A percentile compares a stretch with the other conserved stretches of the same genome.
Conservation (phyloP, 805 yeast genomes). For the Hagleromyces aurorensis region DNA sequence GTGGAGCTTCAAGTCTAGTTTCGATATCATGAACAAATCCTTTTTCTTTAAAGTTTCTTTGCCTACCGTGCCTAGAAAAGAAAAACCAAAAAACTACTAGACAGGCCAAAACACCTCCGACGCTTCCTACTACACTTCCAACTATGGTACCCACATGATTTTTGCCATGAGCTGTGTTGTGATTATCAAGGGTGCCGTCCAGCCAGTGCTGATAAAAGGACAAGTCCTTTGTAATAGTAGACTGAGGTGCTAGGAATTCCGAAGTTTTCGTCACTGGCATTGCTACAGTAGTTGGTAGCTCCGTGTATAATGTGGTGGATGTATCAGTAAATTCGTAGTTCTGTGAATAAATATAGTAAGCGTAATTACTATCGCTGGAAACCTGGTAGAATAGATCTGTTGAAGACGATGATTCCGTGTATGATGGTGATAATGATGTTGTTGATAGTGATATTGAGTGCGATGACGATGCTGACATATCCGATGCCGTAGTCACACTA, state of each 20-base stretch:
- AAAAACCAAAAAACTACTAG: slow-evolving; percentile 16
- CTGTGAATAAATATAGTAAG: slow-evolving; percentile 13
- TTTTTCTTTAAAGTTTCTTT: slow-evolving; percentile 4
- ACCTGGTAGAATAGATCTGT: slow-evolving; percentile 6
- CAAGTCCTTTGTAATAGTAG: slow-evolving; percentile 17
- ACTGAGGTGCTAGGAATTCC: slow-evolving; percentile 16
- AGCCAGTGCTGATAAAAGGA: slow-evolving; percentile 22
- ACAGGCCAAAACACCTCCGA: slow-evolving; percentile 22
- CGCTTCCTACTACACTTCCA: slow-evolving; percentile 28
- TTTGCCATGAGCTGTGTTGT: slow-evolving; percentile 1
- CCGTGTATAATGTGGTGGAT: slow-evolving; percentile 13
- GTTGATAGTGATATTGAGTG: background rate
- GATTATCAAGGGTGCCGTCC: slow-evolving; percentile 11
- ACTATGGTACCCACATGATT: slow-evolving; percentile 17
- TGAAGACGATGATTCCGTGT: slow-evolving; percentile 5
- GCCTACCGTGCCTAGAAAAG: slow-evolving; percentile 11
- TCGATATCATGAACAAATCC: slow-evolving; percentile 20
- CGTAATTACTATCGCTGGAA: slow-evolving; percentile 5
- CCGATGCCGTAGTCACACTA: too few species aligned
- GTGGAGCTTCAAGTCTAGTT: slow-evolving; percentile 12
- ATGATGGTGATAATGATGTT: slow-evolving; percentile 2
- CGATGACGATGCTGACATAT: too few species aligned
- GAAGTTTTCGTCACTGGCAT: slow-evolving; percentile 7
- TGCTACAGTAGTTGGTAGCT: slow-evolving; percentile 14
- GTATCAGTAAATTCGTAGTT: slow-evolving; percentile 13